Conservation (phyloP, 2,329 filamentous ascomycete genomes). For the Helotiales sp. region DNA sequence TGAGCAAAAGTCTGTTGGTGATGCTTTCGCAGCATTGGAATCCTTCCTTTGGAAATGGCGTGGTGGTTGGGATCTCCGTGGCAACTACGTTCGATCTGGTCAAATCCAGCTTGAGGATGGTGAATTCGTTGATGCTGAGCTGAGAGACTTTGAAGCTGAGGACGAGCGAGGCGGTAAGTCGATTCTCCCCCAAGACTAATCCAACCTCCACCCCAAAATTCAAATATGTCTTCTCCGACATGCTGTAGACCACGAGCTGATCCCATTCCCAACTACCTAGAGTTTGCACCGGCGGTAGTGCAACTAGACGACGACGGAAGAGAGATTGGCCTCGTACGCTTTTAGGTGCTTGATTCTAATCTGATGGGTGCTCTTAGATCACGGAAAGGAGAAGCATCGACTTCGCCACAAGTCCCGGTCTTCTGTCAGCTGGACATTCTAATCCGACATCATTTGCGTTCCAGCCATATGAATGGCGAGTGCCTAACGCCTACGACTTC, state of each 20-base stretch:
- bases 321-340: constrained; percentile 41
- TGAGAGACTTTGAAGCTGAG: constrained; percentile 58
- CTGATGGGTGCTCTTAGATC: constrained; percentile 32
- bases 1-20: constrained; percentile 52
- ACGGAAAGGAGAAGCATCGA: constrained; percentile 16
- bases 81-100: constrained; percentile 54
- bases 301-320: constrained; percentile 42
- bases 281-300: constrained; percentile 43
- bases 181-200: not conserved
- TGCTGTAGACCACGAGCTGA: constrained; percentile 8
- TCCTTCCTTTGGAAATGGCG: constrained; percentile 50
- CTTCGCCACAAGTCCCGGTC: constrained; percentile 27
- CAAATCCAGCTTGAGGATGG: constrained; percentile 59
- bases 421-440: constrained; percentile 28
- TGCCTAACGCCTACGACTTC: constrained; percentile 23
- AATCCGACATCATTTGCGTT: constrained; percentile 11
- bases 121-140: constrained; percentile 50
- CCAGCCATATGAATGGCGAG: constrained; percentile 18
- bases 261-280: constrained; percentile 13
- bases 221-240: not conserved
- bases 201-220: not conserved
- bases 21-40: constrained; percentile 56
- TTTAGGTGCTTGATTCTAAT: constrained; percentile 35
- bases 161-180: constrained; percentile 46
- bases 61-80: constrained; percentile 61